Evolutionary conservation across 805 yeast genomes (phyloP), one percentile per base, ranked within the genome.

Genomic region (Saccharomycopsis malanga): DNA sequence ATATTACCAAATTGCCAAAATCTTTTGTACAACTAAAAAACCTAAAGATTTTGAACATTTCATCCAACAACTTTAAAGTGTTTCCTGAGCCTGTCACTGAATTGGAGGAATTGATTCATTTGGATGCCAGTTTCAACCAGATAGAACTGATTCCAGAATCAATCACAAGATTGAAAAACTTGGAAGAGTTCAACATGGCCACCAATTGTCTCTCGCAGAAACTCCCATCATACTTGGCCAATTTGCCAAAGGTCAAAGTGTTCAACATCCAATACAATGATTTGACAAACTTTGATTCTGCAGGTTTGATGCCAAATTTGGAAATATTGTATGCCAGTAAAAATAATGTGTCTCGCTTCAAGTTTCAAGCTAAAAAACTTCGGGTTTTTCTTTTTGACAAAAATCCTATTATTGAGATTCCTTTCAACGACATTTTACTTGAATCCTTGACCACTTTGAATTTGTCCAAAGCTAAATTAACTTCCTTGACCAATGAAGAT

Each of bases 81-180:
- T 80, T 79, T 52, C 94, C 93, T 0, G 82, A 76, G 44, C 74
- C 82, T 1, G 67, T 91, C 17, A 77, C 78, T 54, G 71, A 74
- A 21, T 70, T 91, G 52, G 58, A 69, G 0, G 74, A 73, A 44
- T 70, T 91, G 45, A 65, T 69, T 37, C 82, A 81, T 45, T 69
- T 93, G 53, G 94, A 91, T 59, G 59, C 91, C 37, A 85, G 96
- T 0, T 89, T 87, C 63, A 93, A 93, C 62, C 76, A 77, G 44
- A 74, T 93, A 24, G 64, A 72, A 2, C 50, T 50, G 2, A 55
- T 93, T 1, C 94, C 97, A 0, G 69, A 64, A 10, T 70, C 79
- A 2, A 71, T 87, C 27, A 76, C 79, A 14, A 68, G 73, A 20
- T 65, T 91, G 50, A 67, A 64, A 1, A 76, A 79, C 22, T 68